Percentiles rank a stretch among this genome's conserved stretches.
Evolutionary conservation across 352 stramenopile genomes (phyloP).

Genomic region (Phytophthora syringae): DNA sequence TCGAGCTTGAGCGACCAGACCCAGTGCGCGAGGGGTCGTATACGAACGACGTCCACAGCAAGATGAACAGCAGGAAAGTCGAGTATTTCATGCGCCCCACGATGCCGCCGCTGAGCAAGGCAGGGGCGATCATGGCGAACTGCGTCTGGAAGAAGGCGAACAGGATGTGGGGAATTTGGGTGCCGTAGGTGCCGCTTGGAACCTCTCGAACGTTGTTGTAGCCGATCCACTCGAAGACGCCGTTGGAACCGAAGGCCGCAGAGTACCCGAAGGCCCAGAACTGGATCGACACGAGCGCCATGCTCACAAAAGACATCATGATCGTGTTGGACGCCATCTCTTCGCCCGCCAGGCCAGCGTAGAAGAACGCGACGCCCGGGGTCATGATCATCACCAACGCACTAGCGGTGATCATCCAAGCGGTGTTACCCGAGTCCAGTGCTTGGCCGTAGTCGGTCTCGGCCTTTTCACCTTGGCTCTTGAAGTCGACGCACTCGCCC

Average conservation of each 20-base stretch:
- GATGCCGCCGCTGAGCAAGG: slow-evolving; percentile 77
- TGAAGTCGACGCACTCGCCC: slow-evolving; percentile 49
- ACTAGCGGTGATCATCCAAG: slow-evolving; percentile 66
- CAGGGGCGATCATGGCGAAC: slow-evolving; percentile 84
- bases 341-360: slow-evolving; percentile 79
- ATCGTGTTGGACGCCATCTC: no score
- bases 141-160: no score
- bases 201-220: slow-evolving; percentile 60
- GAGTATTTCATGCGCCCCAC: slow-evolving; percentile 88
- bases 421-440: slow-evolving; percentile 67
- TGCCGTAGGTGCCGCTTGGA: slow-evolving; percentile 59
- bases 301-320: slow-evolving; percentile 84
- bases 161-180: slow-evolving; percentile 69
- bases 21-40: slow-evolving; percentile 89
- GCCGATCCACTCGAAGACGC: slow-evolving; percentile 61
- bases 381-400: slow-evolving; percentile 82
- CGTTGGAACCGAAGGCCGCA: slow-evolving; percentile 62
- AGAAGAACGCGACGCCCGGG: slow-evolving; percentile 80
- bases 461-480: slow-evolving; percentile 45
- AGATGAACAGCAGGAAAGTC: slow-evolving; percentile 76
- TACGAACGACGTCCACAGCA: slow-evolving; percentile 84
- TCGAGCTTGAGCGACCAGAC: slow-evolving; percentile 84
- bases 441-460: slow-evolving; percentile 34
- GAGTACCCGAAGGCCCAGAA: slow-evolving; percentile 85
- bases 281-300: slow-evolving; percentile 80